Evolutionary conservation across 2,329 filamentous ascomycete species (phyloP).

Genomic region (Colletotrichum endophyticum): DNA sequence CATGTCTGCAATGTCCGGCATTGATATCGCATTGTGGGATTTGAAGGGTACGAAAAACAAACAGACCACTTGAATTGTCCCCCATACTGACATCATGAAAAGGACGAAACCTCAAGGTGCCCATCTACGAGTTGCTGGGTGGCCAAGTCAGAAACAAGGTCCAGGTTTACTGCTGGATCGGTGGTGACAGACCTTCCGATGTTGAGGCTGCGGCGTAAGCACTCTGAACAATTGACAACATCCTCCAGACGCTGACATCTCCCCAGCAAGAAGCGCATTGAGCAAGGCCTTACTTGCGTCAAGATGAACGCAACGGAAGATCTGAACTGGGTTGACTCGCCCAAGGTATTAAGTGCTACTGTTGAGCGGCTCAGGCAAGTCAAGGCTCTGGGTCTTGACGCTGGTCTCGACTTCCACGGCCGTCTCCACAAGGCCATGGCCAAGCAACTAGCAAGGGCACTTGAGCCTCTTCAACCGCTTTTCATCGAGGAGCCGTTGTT

Average conservation of each 20-base stretch:
- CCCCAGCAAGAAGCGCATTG: conserved; percentile 51
- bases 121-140: conserved; percentile 69
- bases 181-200: conserved; percentile 67
- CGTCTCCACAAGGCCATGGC: conserved; percentile 74
- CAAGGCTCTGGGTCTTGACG: conserved; percentile 68
- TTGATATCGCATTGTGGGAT: conserved; percentile 76
- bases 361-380: conserved; percentile 68
- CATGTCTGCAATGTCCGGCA: conserved; percentile 73
- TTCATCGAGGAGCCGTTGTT: conserved; percentile 73
- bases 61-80: not conserved
- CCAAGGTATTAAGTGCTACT: conserved; percentile 57
- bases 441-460: conserved; percentile 66
- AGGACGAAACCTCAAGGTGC: conserved; percentile 45
- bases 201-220: conserved; percentile 60
- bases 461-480: conserved; percentile 66
- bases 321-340: conserved; percentile 70
- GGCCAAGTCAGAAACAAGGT: conserved; percentile 69
- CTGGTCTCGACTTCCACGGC: conserved; percentile 73
- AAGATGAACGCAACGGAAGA: conserved; percentile 78
- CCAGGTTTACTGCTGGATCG: conserved; percentile 73
- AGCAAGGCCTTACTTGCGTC: conserved; percentile 61
- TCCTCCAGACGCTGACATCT: not conserved
- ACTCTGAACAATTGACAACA: not conserved
- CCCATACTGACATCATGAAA: not conserved
- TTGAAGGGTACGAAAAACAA: conserved; percentile 51